Evolutionary conservation across 176 grass and related monocot genomes (phyloP), one percentile per base, ranked within the genome.

Genomic region (Alloteropsis semialata): DNA sequence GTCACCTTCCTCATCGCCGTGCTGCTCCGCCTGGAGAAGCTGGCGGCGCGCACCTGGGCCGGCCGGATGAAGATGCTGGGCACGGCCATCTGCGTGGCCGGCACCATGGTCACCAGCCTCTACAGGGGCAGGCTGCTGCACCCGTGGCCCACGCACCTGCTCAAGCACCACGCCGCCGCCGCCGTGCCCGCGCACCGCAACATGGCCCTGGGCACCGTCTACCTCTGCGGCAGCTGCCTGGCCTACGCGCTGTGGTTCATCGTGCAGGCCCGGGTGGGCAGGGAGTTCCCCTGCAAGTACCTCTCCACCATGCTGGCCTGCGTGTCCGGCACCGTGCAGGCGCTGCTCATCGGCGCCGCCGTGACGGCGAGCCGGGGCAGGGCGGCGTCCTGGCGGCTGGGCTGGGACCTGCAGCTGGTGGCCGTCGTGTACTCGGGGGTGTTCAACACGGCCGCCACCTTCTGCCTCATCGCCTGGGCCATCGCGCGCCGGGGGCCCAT

Each of bases 161-260:
- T 88, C 8, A 56, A 29, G 19, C 28, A n/a, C 33, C 63, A 39
- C 53, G 15, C 54, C 1, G 28, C 15, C 8, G 33, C 53, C 13
- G 2, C 45, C 12, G 5, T 15, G 1, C 60, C 16, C 33, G 12
- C 14, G 13, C 80, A 84, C 32, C 85, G 81, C 4, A 29, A 66
- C 83, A 80, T 81, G 83, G 19, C 66, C 27, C 7, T 65, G 0
- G 86, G 86, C 21, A 85, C 90, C 0, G 18, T 89, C 0, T 92
- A 81, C 72, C 59, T 92, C 4, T 49, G 65, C 19, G 69, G 50
- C 34, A 92, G 86, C 41, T 81, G 83, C 51, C 58, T 89, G 2
- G 63, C 55, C 53, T 88, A 84, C 41, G 87, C 90, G 34, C 39
- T 92, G 2, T 92, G 90, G 83, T 89, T 83, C 75, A 75, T 86